phyloP scores from a whole-genome alignment of 352 stramenopile genomes.

The Pythium periplocum region DNA sequence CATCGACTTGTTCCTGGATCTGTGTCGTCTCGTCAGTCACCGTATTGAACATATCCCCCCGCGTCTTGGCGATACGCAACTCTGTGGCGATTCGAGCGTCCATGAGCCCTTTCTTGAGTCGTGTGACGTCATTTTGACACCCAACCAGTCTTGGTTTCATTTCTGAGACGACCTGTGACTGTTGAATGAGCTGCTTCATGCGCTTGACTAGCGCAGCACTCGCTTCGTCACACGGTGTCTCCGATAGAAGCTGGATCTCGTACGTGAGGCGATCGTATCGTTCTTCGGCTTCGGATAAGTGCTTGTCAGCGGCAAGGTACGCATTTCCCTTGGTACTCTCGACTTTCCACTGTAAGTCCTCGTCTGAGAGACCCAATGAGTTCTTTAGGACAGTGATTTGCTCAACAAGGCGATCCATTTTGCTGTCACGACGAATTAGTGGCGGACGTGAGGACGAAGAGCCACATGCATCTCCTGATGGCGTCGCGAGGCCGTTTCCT shows the following conservation, averaged over 20 bases:
- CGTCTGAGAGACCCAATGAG: conserved; percentile 61
- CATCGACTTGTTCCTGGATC: conserved; percentile 24
- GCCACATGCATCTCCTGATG: neutral
- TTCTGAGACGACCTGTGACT: conserved; percentile 34
- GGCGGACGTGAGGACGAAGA: conserved; percentile 13
- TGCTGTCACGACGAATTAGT: conserved; percentile 39
- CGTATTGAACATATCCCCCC: neutral
- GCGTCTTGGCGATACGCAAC: conserved; percentile 28
- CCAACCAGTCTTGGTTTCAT: conserved; percentile 27
- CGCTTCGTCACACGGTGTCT: conserved; percentile 52
- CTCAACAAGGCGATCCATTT: conserved; percentile 61
- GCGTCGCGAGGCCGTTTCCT: conserved; percentile 1
- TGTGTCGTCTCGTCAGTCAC: neutral
- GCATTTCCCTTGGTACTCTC: conserved; percentile 70
- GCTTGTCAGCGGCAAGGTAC: conserved; percentile 52
- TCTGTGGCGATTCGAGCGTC: conserved; percentile 35
- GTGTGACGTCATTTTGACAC: conserved; percentile 30
- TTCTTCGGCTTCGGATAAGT: conserved; percentile 52
- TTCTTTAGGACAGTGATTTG: conserved; percentile 74
- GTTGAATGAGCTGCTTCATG: conserved; percentile 27
- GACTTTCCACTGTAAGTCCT: conserved; percentile 77
- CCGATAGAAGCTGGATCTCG: conserved; percentile 48
- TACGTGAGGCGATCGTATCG: conserved; percentile 63
- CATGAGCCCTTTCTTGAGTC: conserved; percentile 41
- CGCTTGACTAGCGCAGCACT: conserved; percentile 31